Base-by-base conservation (phyloP, 1,284 basidiomycete genomes). In the Wolfiporia cocos region DNA sequence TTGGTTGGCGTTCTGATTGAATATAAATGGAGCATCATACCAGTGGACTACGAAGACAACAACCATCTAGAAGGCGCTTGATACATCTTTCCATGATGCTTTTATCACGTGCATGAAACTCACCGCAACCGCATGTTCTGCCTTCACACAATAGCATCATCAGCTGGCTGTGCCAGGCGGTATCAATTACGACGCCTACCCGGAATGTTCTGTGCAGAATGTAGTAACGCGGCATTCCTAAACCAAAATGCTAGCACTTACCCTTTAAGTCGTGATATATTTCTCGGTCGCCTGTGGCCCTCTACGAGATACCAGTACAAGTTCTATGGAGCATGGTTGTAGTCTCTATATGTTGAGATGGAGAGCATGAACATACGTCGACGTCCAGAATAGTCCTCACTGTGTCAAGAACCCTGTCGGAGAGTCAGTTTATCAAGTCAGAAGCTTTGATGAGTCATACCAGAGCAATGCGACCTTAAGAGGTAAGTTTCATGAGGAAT, bases 241-340 rank as follows among this genome's bases (percentile, higher is more conserved):
- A n/a, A n/a, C n/a, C n/a, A n/a, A n/a, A n/a, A n/a, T n/a, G n/a
- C n/a, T 10, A 11, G 4, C 4, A 20, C 28, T 26, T 11, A 41
- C 39, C 39, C 39, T 32, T 41, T 31, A 12, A 34, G 11, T 6
- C 33, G 30, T 15, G 20, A 22, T 4, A 41, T 22, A 2, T 31
- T 17, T 1, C 12, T n/a, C 4, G 33, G 2, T 12, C 35, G 24
- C 11, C 22, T 23, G 23, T 41, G 39, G 19, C 35, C 35, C 23
- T 6, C 22, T 7, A 41, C 24, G 14, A 41, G 9, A 21, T 41
- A 35, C 39, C 39, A 41, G 22, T 21, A 41, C n/a, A 34, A 21
- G 23, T 41, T 35, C 39, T 41, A 18, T 28, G 2, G 29, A 17
- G 9, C 10, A 21, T 2, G 2, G 7, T 9, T n/a, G n/a, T 23